Base-by-base conservation (phyloP, 306 rosid species). In the Quercus suber region DNA sequence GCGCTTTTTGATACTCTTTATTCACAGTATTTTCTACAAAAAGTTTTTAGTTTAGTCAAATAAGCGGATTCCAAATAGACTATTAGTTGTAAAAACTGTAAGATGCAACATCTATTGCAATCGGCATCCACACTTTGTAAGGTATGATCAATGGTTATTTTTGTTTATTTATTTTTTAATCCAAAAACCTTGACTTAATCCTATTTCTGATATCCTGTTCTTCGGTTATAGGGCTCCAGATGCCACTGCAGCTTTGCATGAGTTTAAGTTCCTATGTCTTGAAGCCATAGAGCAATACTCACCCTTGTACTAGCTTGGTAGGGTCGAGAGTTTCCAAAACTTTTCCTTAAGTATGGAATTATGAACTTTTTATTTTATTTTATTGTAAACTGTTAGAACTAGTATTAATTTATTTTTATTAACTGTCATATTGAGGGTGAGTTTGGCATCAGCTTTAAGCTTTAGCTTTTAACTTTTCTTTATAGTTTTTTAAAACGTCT, bases 221-320 rank as follows among this genome's bases (percentile, higher is more conserved):
- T 69, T 86, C 82, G 6, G 8, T 82, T 72, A 67, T 87, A 94
- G 98, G 97, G 97, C 49, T 88, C 86, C 75, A 91, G 98, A 82
- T 92, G 97, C 97, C 57, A 94, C 98, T 72, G 91, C 91, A 37
- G 92, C 94, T 69, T 83, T 94, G 89, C 97, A 94, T 55, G 93
- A 94, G 89, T 89, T 90, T 75, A 94, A 92, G 86, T 85, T 84
- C 73, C 94, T 94, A 53, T 83, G 83, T 86, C 87, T 88, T 60
- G 90, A 85, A 76, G 80, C 86, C 64, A 85, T 82, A 79, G 94
- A 82, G 77, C 88, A 88, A 82, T 78, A 52, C 61, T 25, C 97
- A 60, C 37, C 92, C 80, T 79, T 88, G 67, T 92, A 90, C 80
- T 92, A 95, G 97, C 91, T 84, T 55, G 98, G 98, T 87, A 86